Conservation (phyloP, 2,329 filamentous ascomycete species). For the Blastomyces gilchristii region DNA sequence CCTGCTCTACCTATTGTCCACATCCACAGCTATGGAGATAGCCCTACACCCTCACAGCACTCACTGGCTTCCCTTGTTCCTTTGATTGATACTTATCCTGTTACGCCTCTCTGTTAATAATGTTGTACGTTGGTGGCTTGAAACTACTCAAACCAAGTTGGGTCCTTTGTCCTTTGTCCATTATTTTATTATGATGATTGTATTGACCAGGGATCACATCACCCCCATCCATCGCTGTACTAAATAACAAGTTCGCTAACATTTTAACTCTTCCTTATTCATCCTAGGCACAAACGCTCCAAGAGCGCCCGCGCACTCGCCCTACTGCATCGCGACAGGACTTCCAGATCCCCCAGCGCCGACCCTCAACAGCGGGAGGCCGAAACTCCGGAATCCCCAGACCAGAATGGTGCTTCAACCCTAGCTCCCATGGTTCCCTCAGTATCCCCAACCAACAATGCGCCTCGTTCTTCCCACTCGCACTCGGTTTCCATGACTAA, state of each 20-base stretch:
- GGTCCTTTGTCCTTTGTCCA: no score
- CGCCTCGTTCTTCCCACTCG: constrained; percentile 13
- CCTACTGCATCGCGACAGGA: constrained; percentile 44
- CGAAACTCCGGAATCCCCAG: constrained; percentile 17
- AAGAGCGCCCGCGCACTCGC: constrained; percentile 46
- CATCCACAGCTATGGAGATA: no score
- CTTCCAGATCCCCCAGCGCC: constrained; percentile 18
- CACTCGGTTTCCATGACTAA: constrained; percentile 22
- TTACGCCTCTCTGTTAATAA: no score
- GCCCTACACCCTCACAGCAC: no score
- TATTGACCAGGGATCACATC: neutral
- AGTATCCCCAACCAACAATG: constrained; percentile 19
- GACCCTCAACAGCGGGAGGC: constrained; percentile 30
- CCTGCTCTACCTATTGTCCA: no score
- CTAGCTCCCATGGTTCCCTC: constrained; percentile 22
- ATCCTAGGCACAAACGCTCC: constrained; percentile 41
- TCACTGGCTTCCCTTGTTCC: neutral
- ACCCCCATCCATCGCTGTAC: no score
- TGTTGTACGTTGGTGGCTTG: neutral
- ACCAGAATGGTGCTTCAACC: constrained; percentile 13
- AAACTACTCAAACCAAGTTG: neutral
- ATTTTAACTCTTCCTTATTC: no score
- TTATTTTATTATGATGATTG: neutral
- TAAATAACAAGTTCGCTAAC: no score
- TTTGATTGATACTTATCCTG: neutral